Evolutionary conservation across 306 rosid species (phyloP).

Genomic region (Alnus rubra): DNA sequence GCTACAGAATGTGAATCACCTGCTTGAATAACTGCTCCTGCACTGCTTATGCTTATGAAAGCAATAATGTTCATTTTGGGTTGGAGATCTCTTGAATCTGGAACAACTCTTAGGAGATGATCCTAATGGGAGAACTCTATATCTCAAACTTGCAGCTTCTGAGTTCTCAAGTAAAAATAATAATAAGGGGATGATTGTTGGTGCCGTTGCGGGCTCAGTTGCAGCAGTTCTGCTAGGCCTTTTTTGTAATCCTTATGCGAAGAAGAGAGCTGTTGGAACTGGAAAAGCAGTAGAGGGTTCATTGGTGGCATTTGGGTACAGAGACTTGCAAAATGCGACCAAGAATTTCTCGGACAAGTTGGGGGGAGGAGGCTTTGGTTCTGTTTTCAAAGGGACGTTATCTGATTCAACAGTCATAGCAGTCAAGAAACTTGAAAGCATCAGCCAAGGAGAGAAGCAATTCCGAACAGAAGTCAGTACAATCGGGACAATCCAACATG

Average conservation of each 20-base stretch:
- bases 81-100: conserved; percentile 52
- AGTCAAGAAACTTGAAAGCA: conserved; percentile 21
- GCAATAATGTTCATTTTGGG: conserved; percentile 57
- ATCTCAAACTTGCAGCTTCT: conserved; percentile 73
- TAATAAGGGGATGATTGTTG: conserved; percentile 41
- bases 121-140: conserved; percentile 37
- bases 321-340: conserved; percentile 78
- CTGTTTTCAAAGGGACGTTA: conserved; percentile 78
- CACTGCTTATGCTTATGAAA: conserved; percentile 53
- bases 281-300: conserved; percentile 67
- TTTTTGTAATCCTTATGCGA: conserved; percentile 37
- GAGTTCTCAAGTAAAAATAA: conserved; percentile 47
- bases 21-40: conserved; percentile 58
- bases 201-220: conserved; percentile 46
- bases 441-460: no score
- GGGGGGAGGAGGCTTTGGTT: conserved; percentile 94
- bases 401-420: conserved; percentile 70
- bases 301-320: conserved; percentile 64
- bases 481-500: no score
- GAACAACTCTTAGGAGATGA: conserved; percentile 44
- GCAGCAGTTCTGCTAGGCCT: conserved; percentile 38
- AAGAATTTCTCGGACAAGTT: conserved; percentile 86
- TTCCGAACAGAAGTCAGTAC: no score
- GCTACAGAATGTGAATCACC: conserved; percentile 39
- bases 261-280: conserved; percentile 39